A percentile compares a stretch with the other conserved stretches of the same genome.
These are phyloP conservation scores for Fusarium sp. DNA, from an alignment of 2,329 filamentous ascomycete genomes.

Conservation along the genomic window DNA sequence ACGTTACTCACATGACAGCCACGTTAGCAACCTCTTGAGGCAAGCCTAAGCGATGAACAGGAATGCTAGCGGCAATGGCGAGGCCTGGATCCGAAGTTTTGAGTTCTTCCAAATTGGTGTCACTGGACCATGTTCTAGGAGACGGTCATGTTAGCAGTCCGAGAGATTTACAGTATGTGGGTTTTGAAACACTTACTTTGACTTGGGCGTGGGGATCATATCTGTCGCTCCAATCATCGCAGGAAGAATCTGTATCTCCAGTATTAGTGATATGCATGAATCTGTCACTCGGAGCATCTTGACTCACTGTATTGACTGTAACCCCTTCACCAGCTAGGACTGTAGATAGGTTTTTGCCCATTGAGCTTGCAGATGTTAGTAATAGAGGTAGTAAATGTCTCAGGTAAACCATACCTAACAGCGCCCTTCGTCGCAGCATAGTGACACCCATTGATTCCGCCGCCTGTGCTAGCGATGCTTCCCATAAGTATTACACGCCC, in stretches of 20 bases:
- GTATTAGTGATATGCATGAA: background rate
- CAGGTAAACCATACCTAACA: conserved; percentile 12
- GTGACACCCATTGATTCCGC: conserved; percentile 55
- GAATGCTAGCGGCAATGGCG: conserved; percentile 54
- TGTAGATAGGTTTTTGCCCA: conserved; percentile 54
- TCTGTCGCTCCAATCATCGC: conserved; percentile 56
- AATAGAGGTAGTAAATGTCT: too few relatives aligned
- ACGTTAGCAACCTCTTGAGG: conserved; percentile 56
- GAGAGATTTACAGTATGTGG: background rate
- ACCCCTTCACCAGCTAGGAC: conserved; percentile 53
- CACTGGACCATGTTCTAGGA: conserved; percentile 52
- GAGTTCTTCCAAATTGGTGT: conserved; percentile 51
- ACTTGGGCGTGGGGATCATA: conserved; percentile 55
- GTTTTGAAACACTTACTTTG: conserved; percentile 39
- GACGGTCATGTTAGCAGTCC: fast-evolving
- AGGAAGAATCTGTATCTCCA: conserved; percentile 44
- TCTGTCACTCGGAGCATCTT: background rate
- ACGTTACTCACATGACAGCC: conserved; percentile 51
- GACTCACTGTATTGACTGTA: conserved; percentile 53
- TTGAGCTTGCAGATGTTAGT: conserved; percentile 40
- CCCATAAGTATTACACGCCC: conserved; percentile 53
- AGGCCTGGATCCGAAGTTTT: conserved; percentile 53
- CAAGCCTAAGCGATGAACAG: conserved; percentile 52
- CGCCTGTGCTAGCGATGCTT: conserved; percentile 54
- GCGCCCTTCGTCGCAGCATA: conserved; percentile 55